Percentiles rank a stretch among this genome's conserved stretches.
These are phyloP conservation scores for Pseudozyma sp. DNA, from an alignment of 1,284 basidiomycete species.

Conservation along the genomic window DNA sequence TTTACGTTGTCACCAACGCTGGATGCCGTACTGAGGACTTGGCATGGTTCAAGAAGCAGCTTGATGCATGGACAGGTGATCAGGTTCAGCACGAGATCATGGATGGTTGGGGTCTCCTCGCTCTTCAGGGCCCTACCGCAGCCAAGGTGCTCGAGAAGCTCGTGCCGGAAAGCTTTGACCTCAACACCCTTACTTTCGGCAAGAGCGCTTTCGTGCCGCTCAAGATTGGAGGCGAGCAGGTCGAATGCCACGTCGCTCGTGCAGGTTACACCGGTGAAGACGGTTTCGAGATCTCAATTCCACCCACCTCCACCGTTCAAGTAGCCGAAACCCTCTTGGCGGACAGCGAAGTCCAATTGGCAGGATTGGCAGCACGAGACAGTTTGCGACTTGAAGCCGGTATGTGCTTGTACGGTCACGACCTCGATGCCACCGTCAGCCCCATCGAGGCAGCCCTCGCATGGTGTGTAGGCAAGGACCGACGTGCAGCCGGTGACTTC, in stretches of 20 bases:
- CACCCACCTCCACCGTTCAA: slow-evolving; percentile 79
- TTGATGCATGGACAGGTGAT: slow-evolving; percentile 66
- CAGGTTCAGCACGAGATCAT: slow-evolving; percentile 85
- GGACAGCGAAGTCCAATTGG: slow-evolving; percentile 79
- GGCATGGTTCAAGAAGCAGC: slow-evolving; percentile 80
- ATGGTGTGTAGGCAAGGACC: slow-evolving; percentile 93
- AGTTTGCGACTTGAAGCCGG: slow-evolving; percentile 93
- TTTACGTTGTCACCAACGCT: slow-evolving; percentile 97
- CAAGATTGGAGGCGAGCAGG: slow-evolving; percentile 73
- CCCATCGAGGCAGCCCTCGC: slow-evolving; percentile 87
- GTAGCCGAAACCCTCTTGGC: slow-evolving; percentile 78
- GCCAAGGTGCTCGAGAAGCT: slow-evolving; percentile 79
- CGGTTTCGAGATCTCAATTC: slow-evolving; percentile 96
- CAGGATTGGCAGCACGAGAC: slow-evolving; percentile 92
- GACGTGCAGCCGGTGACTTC: slow-evolving; percentile 78
- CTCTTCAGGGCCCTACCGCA: slow-evolving; percentile 89
- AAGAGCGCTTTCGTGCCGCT: slow-evolving; percentile 59
- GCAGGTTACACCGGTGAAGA: slow-evolving; percentile 99
- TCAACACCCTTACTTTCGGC: slow-evolving; percentile 71
- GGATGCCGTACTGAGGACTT: slow-evolving; percentile 85
- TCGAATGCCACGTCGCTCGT: slow-evolving; percentile 82
- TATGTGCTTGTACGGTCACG: slow-evolving; percentile 97
- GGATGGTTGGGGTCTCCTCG: slow-evolving; percentile 87
- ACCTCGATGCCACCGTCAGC: slow-evolving; percentile 85
- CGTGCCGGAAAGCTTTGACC: slow-evolving; percentile 72